Evolutionary conservation across 2,329 filamentous ascomycete species (phyloP), one percentile per base, ranked within the genome.

Genomic region (Ascochyta fabae): DNA sequence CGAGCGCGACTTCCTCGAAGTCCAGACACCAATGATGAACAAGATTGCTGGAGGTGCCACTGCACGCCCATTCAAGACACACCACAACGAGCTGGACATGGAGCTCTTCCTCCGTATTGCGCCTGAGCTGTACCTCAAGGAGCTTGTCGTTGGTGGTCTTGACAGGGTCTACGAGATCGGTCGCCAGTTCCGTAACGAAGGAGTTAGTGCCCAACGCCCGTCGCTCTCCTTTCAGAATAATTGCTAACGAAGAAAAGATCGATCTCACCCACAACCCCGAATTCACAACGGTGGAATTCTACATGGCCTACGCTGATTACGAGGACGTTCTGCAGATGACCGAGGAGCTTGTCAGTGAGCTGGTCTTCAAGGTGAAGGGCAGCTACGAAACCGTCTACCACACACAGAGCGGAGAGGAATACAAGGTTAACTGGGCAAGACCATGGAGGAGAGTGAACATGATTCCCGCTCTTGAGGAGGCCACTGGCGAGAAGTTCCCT

Each of bases 261-360:
- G 91, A 96, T 75, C 81, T 95, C 46, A 98, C 95, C 8, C 95
- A 99, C 83, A 99, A 98, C 82, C 94, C 91, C 35, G 95, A 99
- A 76, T 99, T 98, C 81, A 98, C 95, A 40, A 96, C 92, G 24
- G 91, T 92, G 77, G 95, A 99, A 78, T 97, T 97, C 80, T 99
- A 99, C 79, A 88, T 35, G 62, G 65, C 95, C 3, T 98, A 77
- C 52, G 77, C 80, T 34, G 74, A 76, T 46, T 68, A 96, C 66
- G 90, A 96, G 77, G 95, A 98, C 73, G 82, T 97, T 56, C 92
- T 96, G 89, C 81, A 90, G 57, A 84, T 92, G 71, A 98, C 95
- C 1, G 95, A 99, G 78, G 93, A 97, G 73, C 88, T 99, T 27
- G 89, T 99, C 42, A 93, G 91, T 29, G 86, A 88, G 36, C 84